phyloP scores from a whole-genome alignment of 1,284 basidiomycete genomes.

The Ustilago curta region DNA sequence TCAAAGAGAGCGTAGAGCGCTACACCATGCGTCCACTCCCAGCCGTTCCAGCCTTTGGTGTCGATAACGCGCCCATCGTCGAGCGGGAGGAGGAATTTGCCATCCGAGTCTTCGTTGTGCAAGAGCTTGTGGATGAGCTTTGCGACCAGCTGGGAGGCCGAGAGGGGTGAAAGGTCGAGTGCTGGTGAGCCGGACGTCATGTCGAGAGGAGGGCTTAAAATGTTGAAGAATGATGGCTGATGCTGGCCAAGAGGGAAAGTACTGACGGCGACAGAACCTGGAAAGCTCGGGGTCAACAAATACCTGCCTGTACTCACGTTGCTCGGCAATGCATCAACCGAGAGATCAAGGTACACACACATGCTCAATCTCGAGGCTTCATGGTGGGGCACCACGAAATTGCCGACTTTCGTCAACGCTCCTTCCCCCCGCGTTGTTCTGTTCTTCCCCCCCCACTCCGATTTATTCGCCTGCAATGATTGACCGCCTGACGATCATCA shows the following conservation, averaged over 20 bases:
- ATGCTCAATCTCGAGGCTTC: conserved; percentile 1
- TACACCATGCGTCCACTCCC: conserved; percentile 78
- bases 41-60: conserved; percentile 77
- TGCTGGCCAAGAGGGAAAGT: neutral
- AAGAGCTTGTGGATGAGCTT: conserved; percentile 50
- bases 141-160: conserved; percentile 21
- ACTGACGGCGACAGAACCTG: neutral
- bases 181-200: conserved; percentile 16
- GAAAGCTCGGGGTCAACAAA: neutral
- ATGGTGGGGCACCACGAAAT: conserved; percentile 3
- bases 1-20: conserved; percentile 62
- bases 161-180: conserved; percentile 13
- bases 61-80: conserved; percentile 76
- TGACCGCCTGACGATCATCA: too few species aligned
- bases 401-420: conserved; percentile 1
- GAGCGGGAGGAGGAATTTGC: conserved; percentile 74
- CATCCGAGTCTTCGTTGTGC: conserved; percentile 75
- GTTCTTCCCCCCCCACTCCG: conserved; percentile 38
- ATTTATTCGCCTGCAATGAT: conserved; percentile 14
- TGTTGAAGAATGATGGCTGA: neutral
- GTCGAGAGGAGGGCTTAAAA: neutral
- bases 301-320: neutral
- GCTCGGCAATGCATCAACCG: neutral
- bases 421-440: conserved; percentile 10
- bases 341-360: neutral